Evolutionary conservation across 768 basidiomycete genomes (phyloP).

Genomic region (Agrocybe pediades): DNA sequence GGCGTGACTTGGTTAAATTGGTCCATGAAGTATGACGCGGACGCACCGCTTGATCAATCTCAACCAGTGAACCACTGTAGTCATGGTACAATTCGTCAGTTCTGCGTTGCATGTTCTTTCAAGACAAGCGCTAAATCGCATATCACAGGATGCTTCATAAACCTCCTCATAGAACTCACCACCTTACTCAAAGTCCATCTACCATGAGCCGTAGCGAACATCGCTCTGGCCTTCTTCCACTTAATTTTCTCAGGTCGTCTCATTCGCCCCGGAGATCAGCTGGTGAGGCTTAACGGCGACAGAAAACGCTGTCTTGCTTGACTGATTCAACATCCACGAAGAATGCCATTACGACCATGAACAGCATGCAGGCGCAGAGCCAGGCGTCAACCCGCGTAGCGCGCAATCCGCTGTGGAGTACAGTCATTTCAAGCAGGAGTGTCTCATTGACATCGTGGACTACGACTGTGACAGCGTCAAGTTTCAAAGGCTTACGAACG

Average conservation of each 20-base stretch:
- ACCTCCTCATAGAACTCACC: neutral
- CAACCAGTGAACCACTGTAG: neutral
- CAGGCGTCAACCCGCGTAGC: conserved; percentile 61
- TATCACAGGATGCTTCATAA: neutral
- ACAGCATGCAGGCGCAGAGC: conserved; percentile 56
- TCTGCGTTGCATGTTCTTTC: no score
- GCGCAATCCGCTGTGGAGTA: conserved; percentile 46
- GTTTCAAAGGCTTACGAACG: conserved; percentile 49
- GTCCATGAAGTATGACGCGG: neutral
- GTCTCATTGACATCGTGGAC: conserved; percentile 61
- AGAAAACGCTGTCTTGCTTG: no score
- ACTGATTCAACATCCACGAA: neutral
- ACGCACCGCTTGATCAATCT: neutral
- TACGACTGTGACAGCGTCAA: conserved; percentile 50
- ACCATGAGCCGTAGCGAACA: neutral
- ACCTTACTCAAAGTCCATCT: neutral
- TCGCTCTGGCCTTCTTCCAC: neutral
- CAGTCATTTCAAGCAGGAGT: conserved; percentile 55
- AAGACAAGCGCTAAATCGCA: neutral
- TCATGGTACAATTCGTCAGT: neutral
- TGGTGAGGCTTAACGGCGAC: neutral
- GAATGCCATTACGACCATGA: conserved; percentile 18
- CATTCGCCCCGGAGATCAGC: neutral
- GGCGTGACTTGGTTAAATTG: neutral
- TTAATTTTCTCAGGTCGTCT: neutral